Evolutionary conservation across 768 basidiomycete species (phyloP).

Genomic region (Boletus edulis): DNA sequence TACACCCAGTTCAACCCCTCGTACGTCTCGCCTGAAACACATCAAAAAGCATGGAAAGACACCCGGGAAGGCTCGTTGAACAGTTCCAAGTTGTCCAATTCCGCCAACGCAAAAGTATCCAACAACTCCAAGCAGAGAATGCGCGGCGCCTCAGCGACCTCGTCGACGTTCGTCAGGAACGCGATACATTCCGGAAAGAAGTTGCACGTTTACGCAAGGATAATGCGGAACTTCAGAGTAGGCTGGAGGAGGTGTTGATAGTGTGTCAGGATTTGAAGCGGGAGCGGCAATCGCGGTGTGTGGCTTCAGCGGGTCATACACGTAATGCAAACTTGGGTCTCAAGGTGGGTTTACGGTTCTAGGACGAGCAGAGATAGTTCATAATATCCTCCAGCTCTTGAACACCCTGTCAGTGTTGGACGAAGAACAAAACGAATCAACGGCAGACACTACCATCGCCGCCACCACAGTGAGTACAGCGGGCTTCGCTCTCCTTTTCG

Average conservation of each 20-base stretch:
- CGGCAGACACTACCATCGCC: not conserved
- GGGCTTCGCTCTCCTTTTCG: not conserved
- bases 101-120: conserved; percentile 25
- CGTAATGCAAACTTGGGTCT: not conserved
- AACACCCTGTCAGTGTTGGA: conserved; percentile 1
- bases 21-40: not conserved
- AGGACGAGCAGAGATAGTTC: not conserved
- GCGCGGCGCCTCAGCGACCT: conserved; percentile 24
- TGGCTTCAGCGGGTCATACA: not conserved
- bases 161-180: conserved; percentile 25
- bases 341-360: conserved; percentile 7
- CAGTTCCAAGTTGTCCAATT: conserved; percentile 24
- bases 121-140: conserved; percentile 27
- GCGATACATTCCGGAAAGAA: conserved; percentile 24
- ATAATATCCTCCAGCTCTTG: conserved; percentile 1
- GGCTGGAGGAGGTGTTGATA: conserved; percentile 17
- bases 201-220: conserved; percentile 19
- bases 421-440: conserved; percentile 2
- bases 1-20: not conserved
- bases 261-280: conserved; percentile 24
- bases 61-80: conserved; percentile 18
- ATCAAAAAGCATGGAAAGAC: conserved; percentile 2
- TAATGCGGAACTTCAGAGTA: conserved; percentile 20
- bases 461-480: not conserved
- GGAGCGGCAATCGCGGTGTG: conserved; percentile 16